These are phyloP conservation scores for Trichoderma oligosporum DNA, from an alignment of 2,329 filamentous ascomycete genomes.

Conservation along the genomic window DNA sequence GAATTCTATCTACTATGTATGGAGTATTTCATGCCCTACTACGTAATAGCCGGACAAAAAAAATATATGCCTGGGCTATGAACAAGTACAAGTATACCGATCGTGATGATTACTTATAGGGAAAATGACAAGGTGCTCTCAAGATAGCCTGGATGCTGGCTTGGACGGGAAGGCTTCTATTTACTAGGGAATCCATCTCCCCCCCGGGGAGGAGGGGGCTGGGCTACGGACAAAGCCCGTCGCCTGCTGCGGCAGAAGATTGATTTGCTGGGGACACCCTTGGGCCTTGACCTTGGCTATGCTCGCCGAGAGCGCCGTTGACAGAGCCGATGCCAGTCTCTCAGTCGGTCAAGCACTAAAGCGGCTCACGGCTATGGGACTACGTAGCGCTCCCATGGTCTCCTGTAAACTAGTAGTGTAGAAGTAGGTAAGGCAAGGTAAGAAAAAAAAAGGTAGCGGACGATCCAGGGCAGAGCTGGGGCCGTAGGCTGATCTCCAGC, in stretches of 20 bases:
- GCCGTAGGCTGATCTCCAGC: conserved; percentile 13
- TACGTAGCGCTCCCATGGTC: conserved; percentile 7
- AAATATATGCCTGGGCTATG: too few relatives aligned
- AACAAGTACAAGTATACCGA: too few relatives aligned
- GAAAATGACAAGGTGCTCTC: neutral
- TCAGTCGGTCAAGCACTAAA: conserved; percentile 6
- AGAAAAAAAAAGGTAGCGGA: too few relatives aligned
- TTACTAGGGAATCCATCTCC: too few relatives aligned
- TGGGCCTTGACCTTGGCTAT: conserved; percentile 8
- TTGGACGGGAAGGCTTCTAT: too few relatives aligned
- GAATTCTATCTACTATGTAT: too few relatives aligned
- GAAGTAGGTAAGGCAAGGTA: too few relatives aligned
- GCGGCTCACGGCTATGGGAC: conserved; percentile 13
- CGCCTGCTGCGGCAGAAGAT: conserved; percentile 17
- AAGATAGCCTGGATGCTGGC: neutral
- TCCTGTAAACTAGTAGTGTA: conserved; percentile 15
- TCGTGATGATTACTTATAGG: conserved; percentile 9
- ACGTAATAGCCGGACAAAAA: conserved; percentile 2
- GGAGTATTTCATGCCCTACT: too few relatives aligned
- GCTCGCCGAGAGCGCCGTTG: neutral
- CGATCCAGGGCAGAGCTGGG: conserved; percentile 18
- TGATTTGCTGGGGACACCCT: conserved; percentile 11
- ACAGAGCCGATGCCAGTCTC: conserved; percentile 18
- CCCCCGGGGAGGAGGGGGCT: neutral
- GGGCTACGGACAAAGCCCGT: neutral